Evolutionary conservation across 2,329 filamentous ascomycete genomes (phyloP).

Genomic region (Colletotrichum echinochloae): DNA sequence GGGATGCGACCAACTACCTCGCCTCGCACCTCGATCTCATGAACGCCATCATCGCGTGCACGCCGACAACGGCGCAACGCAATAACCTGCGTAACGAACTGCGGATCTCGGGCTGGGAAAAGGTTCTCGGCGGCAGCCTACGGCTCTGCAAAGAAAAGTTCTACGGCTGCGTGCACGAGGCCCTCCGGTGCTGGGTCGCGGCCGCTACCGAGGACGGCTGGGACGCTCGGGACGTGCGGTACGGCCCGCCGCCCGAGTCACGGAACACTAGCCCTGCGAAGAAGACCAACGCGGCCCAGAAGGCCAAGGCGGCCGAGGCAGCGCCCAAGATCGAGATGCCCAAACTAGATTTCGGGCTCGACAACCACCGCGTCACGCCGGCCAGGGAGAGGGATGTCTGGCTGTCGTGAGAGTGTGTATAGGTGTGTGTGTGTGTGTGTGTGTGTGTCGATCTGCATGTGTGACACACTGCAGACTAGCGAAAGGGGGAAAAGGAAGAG

Average conservation of each 20-base stretch:
- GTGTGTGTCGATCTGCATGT: neutral
- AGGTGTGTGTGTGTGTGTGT: neutral
- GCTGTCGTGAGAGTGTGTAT: constrained; percentile 21
- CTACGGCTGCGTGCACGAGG: constrained; percentile 91
- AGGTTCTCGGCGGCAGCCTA: constrained; percentile 84
- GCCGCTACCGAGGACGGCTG: constrained; percentile 90
- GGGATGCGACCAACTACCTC: constrained; percentile 98
- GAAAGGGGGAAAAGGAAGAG: neutral
- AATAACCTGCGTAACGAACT: constrained; percentile 84
- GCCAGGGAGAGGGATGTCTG: constrained; percentile 47
- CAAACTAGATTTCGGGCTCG: constrained; percentile 63
- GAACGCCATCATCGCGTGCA: constrained; percentile 88
- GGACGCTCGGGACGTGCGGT: constrained; percentile 84
- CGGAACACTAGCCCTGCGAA: constrained; percentile 59
- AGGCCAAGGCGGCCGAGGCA: constrained; percentile 63
- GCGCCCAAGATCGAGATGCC: constrained; percentile 73
- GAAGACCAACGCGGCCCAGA: constrained; percentile 54
- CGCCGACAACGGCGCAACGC: constrained; percentile 76
- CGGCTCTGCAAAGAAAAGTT: constrained; percentile 98
- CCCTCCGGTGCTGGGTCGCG: constrained; percentile 88
- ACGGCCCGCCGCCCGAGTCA: constrained; percentile 68
- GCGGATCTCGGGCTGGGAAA: constrained; percentile 89
- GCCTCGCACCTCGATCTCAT: constrained; percentile 92
- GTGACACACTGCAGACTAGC: neutral
- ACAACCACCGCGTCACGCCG: constrained; percentile 42